Evolutionary conservation across 2,329 filamentous ascomycete species (phyloP).

Genomic region (Sporothrix mexicana): DNA sequence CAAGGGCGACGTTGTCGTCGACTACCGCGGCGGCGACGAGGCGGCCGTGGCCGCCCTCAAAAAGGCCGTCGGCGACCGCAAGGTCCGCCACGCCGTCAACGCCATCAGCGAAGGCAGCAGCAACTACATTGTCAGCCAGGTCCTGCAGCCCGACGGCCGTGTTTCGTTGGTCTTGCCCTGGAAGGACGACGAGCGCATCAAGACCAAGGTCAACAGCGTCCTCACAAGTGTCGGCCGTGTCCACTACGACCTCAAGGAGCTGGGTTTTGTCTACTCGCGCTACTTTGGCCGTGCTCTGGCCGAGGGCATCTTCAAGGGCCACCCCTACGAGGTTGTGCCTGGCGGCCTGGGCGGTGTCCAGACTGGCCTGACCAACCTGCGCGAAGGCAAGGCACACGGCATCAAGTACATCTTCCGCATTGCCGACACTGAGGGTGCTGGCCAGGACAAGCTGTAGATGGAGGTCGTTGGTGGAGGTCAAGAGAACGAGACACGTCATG

Average conservation of each 20-base stretch:
- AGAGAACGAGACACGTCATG: too few species aligned
- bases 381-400: slow-evolving; percentile 61
- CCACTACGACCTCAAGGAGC: slow-evolving; percentile 43
- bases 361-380: slow-evolving; percentile 56
- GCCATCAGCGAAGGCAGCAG: slow-evolving; percentile 55
- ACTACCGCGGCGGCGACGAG: slow-evolving; percentile 59
- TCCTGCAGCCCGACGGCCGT: slow-evolving; percentile 44
- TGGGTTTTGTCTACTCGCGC: slow-evolving; percentile 47
- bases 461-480: neutral
- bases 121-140: slow-evolving; percentile 46
- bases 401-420: slow-evolving; percentile 63
- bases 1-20: slow-evolving; percentile 60
- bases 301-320: slow-evolving; percentile 53
- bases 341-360: slow-evolving; percentile 60
- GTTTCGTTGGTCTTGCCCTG: slow-evolving; percentile 42
- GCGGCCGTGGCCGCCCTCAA: slow-evolving; percentile 49
- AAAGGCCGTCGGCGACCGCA: slow-evolving; percentile 42
- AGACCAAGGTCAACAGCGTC: slow-evolving; percentile 39
- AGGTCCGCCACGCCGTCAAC: slow-evolving; percentile 48
- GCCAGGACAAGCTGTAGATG: slow-evolving; percentile 14
- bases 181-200: slow-evolving; percentile 38
- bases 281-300: slow-evolving; percentile 47
- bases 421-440: slow-evolving; percentile 35
- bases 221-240: slow-evolving; percentile 39
- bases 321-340: slow-evolving; percentile 55